phyloP scores from a whole-genome alignment of 2,329 filamentous ascomycete genomes.

The Dactylellina drechsleri region DNA sequence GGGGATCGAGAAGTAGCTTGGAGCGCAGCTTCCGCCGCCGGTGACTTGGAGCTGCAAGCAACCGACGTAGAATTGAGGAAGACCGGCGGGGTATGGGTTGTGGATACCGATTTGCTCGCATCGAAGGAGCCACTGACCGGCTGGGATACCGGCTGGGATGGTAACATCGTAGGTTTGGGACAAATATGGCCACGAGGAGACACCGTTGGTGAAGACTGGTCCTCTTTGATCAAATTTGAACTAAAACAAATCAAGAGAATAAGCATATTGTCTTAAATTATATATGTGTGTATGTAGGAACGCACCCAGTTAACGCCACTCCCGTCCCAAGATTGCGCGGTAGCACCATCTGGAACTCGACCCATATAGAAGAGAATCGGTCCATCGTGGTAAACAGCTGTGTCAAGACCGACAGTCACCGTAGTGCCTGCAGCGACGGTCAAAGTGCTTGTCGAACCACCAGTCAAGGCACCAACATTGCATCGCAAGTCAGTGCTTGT shows the following conservation, averaged over 20 bases:
- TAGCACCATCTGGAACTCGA: constrained; percentile 57
- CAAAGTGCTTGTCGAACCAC: constrained; percentile 59
- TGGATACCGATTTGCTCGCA: constrained; percentile 61
- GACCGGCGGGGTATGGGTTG: constrained; percentile 58
- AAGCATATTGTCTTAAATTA: neutral
- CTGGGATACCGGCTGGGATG: constrained; percentile 58
- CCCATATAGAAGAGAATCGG: constrained; percentile 62
- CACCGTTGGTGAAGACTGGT: constrained; percentile 31
- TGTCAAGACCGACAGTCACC: constrained; percentile 61
- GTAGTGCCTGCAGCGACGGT: constrained; percentile 55
- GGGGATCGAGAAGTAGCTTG: constrained; percentile 61
- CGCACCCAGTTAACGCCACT: constrained; percentile 59
- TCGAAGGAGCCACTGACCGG: constrained; percentile 61
- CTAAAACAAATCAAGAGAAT: neutral
- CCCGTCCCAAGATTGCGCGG: constrained; percentile 59
- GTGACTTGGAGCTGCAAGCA: constrained; percentile 60
- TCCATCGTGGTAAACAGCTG: constrained; percentile 61
- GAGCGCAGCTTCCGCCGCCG: constrained; percentile 59
- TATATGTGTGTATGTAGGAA: constrained; percentile 11
- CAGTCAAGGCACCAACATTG: constrained; percentile 43
- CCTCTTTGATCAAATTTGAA: constrained; percentile 51
- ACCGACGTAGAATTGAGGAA: constrained; percentile 61
- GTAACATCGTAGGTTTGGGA: constrained; percentile 54
- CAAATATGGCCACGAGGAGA: constrained; percentile 28
- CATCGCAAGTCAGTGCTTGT: constrained; percentile 48